phyloP scores from a whole-genome alignment of 1,284 basidiomycete species.

The Apiotrichum mycotoxinovorans region DNA sequence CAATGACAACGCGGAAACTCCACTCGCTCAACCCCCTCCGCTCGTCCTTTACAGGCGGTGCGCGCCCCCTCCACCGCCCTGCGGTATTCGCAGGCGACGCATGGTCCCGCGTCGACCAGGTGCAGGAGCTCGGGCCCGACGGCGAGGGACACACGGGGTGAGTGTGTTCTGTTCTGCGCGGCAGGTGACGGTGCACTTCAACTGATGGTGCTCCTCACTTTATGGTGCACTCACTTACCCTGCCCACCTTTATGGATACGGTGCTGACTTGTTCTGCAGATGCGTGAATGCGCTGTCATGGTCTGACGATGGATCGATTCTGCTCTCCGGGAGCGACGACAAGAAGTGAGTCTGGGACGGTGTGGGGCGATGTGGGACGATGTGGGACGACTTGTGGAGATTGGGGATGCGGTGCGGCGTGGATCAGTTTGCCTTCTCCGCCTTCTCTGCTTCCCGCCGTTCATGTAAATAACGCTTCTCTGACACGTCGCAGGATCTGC shows the following conservation, averaged over 20 bases:
- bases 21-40: neutral
- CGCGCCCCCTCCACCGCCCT: neutral
- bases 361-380: neutral
- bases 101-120: slow-evolving; percentile 38
- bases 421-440: too few species aligned
- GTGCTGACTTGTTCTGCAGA: slow-evolving; percentile 10
- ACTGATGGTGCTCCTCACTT: too few species aligned
- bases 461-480: too few species aligned
- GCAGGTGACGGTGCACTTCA: too few species aligned
- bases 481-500: slow-evolving; percentile 55
- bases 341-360: slow-evolving; percentile 61
- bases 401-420: too few species aligned
- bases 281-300: slow-evolving; percentile 84
- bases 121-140: slow-evolving; percentile 38
- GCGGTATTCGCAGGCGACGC: slow-evolving; percentile 13
- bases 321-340: slow-evolving; percentile 80
- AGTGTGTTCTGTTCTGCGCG: slow-evolving; percentile 3
- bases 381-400: neutral
- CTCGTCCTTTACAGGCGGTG: neutral
- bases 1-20: neutral
- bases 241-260: too few species aligned
- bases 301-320: slow-evolving; percentile 67
- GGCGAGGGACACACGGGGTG: slow-evolving; percentile 37
- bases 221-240: neutral
- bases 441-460: too few species aligned